Base-by-base conservation (phyloP, 352 stramenopile genomes). In the Phytopythium kandeliae region DNA sequence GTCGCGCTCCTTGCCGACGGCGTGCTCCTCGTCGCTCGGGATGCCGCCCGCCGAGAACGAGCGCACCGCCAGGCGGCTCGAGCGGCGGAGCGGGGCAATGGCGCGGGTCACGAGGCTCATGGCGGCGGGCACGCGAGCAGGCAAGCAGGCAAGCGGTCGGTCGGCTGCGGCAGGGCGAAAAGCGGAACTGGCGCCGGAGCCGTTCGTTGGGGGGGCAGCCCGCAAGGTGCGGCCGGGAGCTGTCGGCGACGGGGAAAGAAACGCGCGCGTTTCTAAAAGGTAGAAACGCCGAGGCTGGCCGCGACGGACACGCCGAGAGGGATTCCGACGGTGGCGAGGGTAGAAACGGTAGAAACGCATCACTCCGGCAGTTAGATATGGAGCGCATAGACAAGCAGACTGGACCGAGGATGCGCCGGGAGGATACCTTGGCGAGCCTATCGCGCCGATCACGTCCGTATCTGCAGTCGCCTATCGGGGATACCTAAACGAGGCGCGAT, bases 1-100 rank as follows among this genome's bases (percentile, higher is more conserved):
- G 31, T 74, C 60, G 55, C 74, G 79, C 65, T 94, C 74, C 56
- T 81, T 81, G 49, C 84, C 84, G 21, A 94, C 81, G 51, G 81
- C 81, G 68, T 91, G 79, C 49, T 90, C 76, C 21, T 81, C 67
- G 57, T 90, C 86, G 65, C 90, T 58, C 4, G 81, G 84, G 57
- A 94, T 80, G 48, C 63, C 67, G 42, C 65, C 61, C 9, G 54
- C 51, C 35, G 73, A 82, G 63, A 90, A 83, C 45, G 63, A 54
- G 60, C 84, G 84, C 55, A 58, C 53, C 34, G 69, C 63, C 38
- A 71, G 1, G 36, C 64, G 56, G 53, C 59, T 50, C 53, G 62
- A 67, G 51, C 70, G 63, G 64, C 73, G 68, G 49, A 80, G 68
- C 51, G 77, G 75, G 51, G 76, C 70, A 58, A 85, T 60, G 22